Conservation (phyloP, 495 filamentous ascomycete species). For the Platismatia glauca region DNA sequence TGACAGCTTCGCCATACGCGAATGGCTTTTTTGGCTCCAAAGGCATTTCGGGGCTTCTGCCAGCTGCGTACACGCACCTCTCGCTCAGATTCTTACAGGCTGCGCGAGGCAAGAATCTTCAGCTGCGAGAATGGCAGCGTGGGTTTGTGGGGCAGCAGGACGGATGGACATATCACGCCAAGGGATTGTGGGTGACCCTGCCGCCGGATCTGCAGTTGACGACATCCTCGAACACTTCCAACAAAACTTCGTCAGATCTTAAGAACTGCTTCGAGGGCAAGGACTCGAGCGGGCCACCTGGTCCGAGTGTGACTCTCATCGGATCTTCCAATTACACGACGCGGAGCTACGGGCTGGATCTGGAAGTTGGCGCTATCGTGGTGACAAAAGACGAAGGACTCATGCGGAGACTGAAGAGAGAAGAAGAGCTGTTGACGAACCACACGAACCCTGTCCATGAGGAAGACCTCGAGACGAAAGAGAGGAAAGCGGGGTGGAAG, state of each 20-base stretch:
- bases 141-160: slow-evolving; percentile 69
- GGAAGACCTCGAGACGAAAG: slow-evolving; percentile 68
- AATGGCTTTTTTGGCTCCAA: slow-evolving; percentile 92
- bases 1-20: slow-evolving; percentile 88
- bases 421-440: slow-evolving; percentile 69
- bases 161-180: slow-evolving; percentile 98
- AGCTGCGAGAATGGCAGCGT: slow-evolving; percentile 78
- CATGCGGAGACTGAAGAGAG: slow-evolving; percentile 62
- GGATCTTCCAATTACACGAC: slow-evolving; percentile 96
- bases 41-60: slow-evolving; percentile 81
- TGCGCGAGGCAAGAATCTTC: slow-evolving; percentile 53
- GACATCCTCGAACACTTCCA: neutral
- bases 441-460: slow-evolving; percentile 54
- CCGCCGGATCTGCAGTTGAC: neutral
- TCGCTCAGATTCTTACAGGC: slow-evolving; percentile 69
- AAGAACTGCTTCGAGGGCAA: neutral
- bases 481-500: slow-evolving; percentile 74
- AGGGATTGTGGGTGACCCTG: slow-evolving; percentile 87
- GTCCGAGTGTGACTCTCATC: slow-evolving; percentile 71
- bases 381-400: slow-evolving; percentile 69
- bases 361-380: slow-evolving; percentile 78
- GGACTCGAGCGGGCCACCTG: slow-evolving; percentile 35
- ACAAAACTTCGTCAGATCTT: neutral
- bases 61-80: slow-evolving; percentile 83
- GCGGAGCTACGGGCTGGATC: slow-evolving; percentile 79